A percentile compares a stretch with the other conserved stretches of the same genome.
Conservation (phyloP, 176 grass and related monocot genomes). For the Areca catechu region DNA sequence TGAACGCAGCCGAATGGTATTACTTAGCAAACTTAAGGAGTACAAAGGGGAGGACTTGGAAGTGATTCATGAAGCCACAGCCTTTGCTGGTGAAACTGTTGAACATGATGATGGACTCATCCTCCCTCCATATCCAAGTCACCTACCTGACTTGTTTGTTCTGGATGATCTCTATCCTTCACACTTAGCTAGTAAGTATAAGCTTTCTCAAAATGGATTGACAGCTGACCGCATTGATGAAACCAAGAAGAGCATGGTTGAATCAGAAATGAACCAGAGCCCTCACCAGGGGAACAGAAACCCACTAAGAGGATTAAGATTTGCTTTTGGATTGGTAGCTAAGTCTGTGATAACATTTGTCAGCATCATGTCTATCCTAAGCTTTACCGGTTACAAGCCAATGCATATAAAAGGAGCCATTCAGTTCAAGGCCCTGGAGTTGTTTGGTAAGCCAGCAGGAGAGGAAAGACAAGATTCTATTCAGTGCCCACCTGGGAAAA, state of each 20-base stretch:
- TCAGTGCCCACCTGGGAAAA: slow-evolving; percentile 53
- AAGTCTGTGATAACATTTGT: slow-evolving; percentile 54
- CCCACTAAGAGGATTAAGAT: slow-evolving; percentile 20
- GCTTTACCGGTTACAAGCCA: slow-evolving; percentile 46
- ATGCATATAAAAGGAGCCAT: slow-evolving; percentile 12
- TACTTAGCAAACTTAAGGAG: slow-evolving; percentile 63
- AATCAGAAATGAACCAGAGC: slow-evolving; percentile 13
- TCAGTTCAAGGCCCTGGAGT: neutral
- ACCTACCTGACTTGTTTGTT: slow-evolving; percentile 48
- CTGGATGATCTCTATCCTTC: slow-evolving; percentile 45
- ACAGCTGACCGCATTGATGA: slow-evolving; percentile 3
- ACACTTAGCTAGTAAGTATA: slow-evolving; percentile 24
- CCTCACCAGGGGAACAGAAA: neutral
- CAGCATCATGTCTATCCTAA: slow-evolving; percentile 44
- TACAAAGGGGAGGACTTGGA: slow-evolving; percentile 74
- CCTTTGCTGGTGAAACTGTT: slow-evolving; percentile 64
- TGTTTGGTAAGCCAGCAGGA: too few species aligned
- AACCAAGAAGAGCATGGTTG: neutral
- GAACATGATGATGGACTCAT: slow-evolving; percentile 61
- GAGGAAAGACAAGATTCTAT: neutral
- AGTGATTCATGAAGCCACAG: slow-evolving; percentile 60
- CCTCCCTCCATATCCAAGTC: slow-evolving; percentile 49
- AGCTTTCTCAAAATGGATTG: slow-evolving; percentile 14
- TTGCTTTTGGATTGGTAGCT: slow-evolving; percentile 56
- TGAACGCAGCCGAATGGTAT: slow-evolving; percentile 47